Evolutionary conservation across 345 rosid genomes (phyloP).

Genomic region (Murraya koenigii): DNA sequence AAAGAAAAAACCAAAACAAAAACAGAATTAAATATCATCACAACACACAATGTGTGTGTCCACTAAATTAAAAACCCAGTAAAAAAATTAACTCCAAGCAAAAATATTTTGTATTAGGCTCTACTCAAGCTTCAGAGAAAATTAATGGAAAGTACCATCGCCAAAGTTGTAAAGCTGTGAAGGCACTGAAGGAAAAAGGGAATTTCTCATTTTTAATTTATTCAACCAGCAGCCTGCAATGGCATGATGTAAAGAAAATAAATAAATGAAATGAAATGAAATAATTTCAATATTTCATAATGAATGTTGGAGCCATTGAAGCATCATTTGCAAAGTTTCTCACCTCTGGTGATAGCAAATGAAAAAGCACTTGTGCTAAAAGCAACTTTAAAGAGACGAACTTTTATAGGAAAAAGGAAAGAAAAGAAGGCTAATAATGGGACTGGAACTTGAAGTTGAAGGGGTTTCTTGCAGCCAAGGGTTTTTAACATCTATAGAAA

Average conservation of each 20-base stretch:
- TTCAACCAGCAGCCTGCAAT: not conserved
- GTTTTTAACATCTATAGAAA: constrained; percentile 2
- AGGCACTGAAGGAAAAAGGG: constrained; percentile 27
- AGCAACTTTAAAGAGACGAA: not conserved
- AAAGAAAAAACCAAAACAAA: not conserved
- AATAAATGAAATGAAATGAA: not conserved
- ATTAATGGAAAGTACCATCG: not conserved
- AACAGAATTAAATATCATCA: not conserved
- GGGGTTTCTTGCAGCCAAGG: constrained; percentile 16
- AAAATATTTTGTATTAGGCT: not conserved
- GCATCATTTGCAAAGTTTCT: not conserved
- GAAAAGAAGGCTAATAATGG: not conserved
- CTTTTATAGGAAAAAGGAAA: not conserved
- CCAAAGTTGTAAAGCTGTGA: constrained; percentile 36
- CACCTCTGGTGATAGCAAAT: not conserved
- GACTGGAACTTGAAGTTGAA: not conserved
- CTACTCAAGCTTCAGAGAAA: not conserved
- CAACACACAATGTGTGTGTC: not conserved
- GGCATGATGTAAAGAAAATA: not conserved
- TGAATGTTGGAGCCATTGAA: not conserved
- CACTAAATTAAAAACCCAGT: not conserved
- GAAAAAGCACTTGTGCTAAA: not conserved
- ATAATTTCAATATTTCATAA: not conserved
- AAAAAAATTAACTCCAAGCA: not conserved
- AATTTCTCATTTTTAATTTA: constrained; percentile 39